phyloP scores from a whole-genome alignment of 23 red algal genomes.

The Gracilaria domingensis region DNA sequence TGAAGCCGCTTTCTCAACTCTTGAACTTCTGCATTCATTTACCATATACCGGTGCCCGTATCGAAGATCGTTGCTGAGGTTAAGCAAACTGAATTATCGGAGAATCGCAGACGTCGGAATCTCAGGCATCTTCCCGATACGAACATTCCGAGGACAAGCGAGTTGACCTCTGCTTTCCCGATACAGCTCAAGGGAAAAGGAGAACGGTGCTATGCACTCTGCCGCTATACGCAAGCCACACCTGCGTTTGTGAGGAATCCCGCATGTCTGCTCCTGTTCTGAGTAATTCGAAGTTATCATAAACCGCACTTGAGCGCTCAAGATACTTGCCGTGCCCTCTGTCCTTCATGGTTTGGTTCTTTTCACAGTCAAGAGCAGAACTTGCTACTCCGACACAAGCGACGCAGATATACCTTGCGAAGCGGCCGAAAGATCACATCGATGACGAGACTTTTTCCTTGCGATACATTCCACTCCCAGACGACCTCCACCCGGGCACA shows the following conservation, averaged over 20 bases:
- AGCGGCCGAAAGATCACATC: conserved; percentile 44
- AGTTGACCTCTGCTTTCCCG: not conserved
- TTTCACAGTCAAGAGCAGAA: conserved; percentile 8
- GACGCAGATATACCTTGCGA: conserved; percentile 40
- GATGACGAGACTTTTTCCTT: conserved; percentile 23
- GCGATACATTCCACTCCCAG: conserved; percentile 8
- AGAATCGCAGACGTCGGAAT: not conserved
- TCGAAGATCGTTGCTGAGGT: not conserved
- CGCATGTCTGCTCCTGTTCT: no score
- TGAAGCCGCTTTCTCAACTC: no score
- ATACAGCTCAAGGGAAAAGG: not conserved
- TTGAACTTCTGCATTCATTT: no score
- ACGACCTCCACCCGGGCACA: conserved; percentile 29
- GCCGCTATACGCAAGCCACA: not conserved
- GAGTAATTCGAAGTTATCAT: no score
- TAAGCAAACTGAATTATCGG: not conserved
- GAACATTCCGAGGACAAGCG: not conserved
- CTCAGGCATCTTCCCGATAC: not conserved
- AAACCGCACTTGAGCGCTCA: no score
- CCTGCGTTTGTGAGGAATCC: not conserved
- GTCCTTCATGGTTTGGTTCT: conserved; percentile 2
- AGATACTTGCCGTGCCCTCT: not conserved
- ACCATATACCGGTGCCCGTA: no score
- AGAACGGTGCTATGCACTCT: not conserved
- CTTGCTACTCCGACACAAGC: not conserved